A percentile compares a stretch with the other conserved stretches of the same genome.
phyloP scores from a whole-genome alignment of 2,329 filamentous ascomycete species.

The Arthroderma sp. region DNA sequence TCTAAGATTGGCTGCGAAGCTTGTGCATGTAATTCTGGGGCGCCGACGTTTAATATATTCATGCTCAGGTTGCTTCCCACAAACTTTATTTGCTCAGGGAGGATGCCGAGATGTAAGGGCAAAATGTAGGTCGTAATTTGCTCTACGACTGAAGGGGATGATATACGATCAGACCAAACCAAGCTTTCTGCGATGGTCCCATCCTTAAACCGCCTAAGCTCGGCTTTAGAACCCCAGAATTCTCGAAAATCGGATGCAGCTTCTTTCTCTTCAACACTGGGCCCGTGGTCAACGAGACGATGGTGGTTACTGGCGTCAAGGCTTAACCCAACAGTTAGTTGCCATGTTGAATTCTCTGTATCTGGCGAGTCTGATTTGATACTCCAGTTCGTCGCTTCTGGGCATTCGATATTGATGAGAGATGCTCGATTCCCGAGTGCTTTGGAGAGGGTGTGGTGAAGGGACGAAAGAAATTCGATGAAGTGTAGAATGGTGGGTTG shows the following conservation, averaged over 20 bases:
- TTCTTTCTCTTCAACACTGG: slow-evolving; percentile 70
- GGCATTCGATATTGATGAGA: slow-evolving; percentile 47
- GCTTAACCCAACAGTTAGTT: slow-evolving; percentile 51
- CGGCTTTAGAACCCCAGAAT: slow-evolving; percentile 92
- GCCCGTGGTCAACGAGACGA: slow-evolving; percentile 76
- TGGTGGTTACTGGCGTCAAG: slow-evolving; percentile 60
- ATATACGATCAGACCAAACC: slow-evolving; percentile 59
- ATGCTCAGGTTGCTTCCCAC: slow-evolving; percentile 40
- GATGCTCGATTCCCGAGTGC: slow-evolving; percentile 65
- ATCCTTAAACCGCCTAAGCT: slow-evolving; percentile 87
- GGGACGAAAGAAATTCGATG: slow-evolving; percentile 16
- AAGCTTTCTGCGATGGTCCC: slow-evolving; percentile 87
- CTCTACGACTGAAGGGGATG: slow-evolving; percentile 53
- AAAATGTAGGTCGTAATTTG: slow-evolving; percentile 68
- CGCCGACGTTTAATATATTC: slow-evolving; percentile 19
- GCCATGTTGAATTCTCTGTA: slow-evolving; percentile 14
- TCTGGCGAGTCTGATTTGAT: slow-evolving; percentile 29
- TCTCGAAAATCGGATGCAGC: slow-evolving; percentile 69
- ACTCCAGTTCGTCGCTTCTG: slow-evolving; percentile 33
- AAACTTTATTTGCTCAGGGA: slow-evolving; percentile 38
- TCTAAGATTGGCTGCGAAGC: slow-evolving; percentile 45
- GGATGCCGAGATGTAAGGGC: slow-evolving; percentile 51
- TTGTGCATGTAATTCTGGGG: slow-evolving; percentile 39
- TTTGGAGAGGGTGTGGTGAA: slow-evolving; percentile 52
- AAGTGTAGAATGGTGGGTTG: slow-evolving; percentile 17